A percentile compares a stretch with the other conserved stretches of the same genome.
Conservation (phyloP, 805 yeast genomes). For the Yarrowia deformans region DNA sequence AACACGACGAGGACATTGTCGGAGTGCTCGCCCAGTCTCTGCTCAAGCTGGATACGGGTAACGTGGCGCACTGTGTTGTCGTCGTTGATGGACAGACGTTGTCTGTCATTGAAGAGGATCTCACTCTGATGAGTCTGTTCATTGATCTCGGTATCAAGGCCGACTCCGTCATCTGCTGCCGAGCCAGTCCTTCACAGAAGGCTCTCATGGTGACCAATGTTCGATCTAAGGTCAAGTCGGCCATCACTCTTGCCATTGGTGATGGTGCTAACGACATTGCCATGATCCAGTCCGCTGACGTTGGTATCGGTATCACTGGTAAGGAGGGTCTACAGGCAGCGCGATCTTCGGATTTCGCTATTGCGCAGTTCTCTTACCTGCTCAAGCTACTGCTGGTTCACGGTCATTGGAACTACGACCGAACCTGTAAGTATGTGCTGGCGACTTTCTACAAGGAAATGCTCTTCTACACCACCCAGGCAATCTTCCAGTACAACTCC, state of each 20-base stretch:
- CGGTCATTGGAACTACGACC: constrained; percentile 92
- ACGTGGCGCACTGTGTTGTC: constrained; percentile 91
- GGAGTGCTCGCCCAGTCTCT: constrained; percentile 77
- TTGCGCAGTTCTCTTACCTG: constrained; percentile 90
- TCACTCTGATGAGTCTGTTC: constrained; percentile 74
- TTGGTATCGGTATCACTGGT: constrained; percentile 97
- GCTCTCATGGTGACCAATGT: constrained; percentile 86
- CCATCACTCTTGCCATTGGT: constrained; percentile 94
- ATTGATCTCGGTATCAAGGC: constrained; percentile 84
- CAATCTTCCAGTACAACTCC: constrained; percentile 83
- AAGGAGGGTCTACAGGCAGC: constrained; percentile 98
- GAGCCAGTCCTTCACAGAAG: constrained; percentile 97
- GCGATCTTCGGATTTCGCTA: constrained; percentile 89
- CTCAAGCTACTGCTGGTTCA: constrained; percentile 86
- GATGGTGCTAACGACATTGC: constrained; percentile 99
- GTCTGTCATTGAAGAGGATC: constrained; percentile 72
- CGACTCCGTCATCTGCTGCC: constrained; percentile 91
- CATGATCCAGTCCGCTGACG: constrained; percentile 98
- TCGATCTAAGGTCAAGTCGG: constrained; percentile 67
- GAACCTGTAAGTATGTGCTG: constrained; percentile 89
- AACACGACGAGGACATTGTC: constrained; percentile 58
- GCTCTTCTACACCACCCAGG: constrained; percentile 86
- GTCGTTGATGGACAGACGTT: constrained; percentile 95
- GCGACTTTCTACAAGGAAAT: constrained; percentile 95
- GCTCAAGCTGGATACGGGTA: constrained; percentile 72